Base-by-base conservation (phyloP, 495 filamentous ascomycete genomes). In the Letharia lupina region DNA sequence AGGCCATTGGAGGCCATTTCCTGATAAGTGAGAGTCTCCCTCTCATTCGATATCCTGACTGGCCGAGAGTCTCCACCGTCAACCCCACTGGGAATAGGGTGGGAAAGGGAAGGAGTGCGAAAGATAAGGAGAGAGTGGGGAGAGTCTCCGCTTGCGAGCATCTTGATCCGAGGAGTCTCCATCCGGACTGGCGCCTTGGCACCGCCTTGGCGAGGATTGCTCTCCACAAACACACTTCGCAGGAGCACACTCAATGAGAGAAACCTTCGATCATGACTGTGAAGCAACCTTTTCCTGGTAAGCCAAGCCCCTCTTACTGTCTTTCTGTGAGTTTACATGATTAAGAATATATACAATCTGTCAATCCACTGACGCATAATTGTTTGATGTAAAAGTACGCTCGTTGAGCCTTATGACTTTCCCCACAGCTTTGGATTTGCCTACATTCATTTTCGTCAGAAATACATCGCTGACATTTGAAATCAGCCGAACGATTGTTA, bases 321-420 rank as follows among this genome's bases (percentile, higher is more conserved):
- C 20, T 18, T 13, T 28, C 20, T 20, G 10, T n/a, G 37, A 6
- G 11, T 56, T 18, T 50, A 61, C 23, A 70, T 68, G 67, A 70
- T 70, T 69, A 72, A 67, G 62, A 63, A 84, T 71, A 82, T 76
- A 82, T 76, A 80, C 76, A 84, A 92, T 92, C 89, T 93, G 89
- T 93, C 89, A 93, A 93, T 93, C 89, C 86, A 80, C 89, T 90
- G 89, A 92, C 75, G 75, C 77, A 78, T 76, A 70, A 37, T 33
- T 45, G 64, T 47, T 68, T 70, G 70, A 70, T 68, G 70, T 56
- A 45, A 68, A 64, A 65, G 7, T 67, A 65, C 48, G 56, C 61
- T 59, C 39, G 44, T 56, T 42, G 65, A 66, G 61, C 61, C 61
- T 65, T 63, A 69, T 67, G 68, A 69, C 44, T 58, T 15, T 10